Percentiles rank a stretch among this genome's conserved stretches.
Evolutionary conservation across 2,329 filamentous ascomycete species (phyloP).

Genomic region (Alternaria hordeiaustralica): DNA sequence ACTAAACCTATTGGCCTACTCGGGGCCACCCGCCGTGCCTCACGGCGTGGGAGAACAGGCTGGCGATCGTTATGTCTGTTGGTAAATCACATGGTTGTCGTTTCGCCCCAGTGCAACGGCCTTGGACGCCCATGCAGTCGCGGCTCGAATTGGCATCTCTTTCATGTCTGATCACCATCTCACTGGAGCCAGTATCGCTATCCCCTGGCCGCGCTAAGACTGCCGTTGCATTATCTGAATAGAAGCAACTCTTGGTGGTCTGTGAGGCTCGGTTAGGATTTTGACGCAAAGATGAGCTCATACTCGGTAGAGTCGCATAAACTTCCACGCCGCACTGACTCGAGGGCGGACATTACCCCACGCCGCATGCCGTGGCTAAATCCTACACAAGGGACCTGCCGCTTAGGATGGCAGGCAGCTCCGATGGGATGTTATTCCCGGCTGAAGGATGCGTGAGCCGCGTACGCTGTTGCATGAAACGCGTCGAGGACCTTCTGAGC

Average conservation of each 20-base stretch:
- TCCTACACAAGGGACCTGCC: not conserved
- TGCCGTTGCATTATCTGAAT: not conserved
- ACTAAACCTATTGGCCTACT: not conserved
- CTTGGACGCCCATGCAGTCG: not conserved
- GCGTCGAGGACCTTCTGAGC: not conserved
- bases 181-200: not conserved
- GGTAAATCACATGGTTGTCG: not conserved
- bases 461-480: not conserved
- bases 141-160: not conserved
- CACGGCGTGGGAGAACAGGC: not conserved
- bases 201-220: not conserved
- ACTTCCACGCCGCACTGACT: not conserved
- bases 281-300: not conserved
- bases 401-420: not conserved
- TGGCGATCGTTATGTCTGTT: not conserved
- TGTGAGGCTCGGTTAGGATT: not conserved
- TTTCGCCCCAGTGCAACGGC: not conserved
- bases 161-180: not conserved
- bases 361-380: not conserved
- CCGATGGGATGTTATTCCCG: not conserved
- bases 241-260: not conserved
- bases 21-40: not conserved
- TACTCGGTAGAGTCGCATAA: not conserved
- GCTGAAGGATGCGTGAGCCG: not conserved
- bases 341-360: not conserved